Evolutionary conservation across 2,329 filamentous ascomycete genomes (phyloP), one percentile per base, ranked within the genome.

Genomic region (Colletotrichum abscissum): DNA sequence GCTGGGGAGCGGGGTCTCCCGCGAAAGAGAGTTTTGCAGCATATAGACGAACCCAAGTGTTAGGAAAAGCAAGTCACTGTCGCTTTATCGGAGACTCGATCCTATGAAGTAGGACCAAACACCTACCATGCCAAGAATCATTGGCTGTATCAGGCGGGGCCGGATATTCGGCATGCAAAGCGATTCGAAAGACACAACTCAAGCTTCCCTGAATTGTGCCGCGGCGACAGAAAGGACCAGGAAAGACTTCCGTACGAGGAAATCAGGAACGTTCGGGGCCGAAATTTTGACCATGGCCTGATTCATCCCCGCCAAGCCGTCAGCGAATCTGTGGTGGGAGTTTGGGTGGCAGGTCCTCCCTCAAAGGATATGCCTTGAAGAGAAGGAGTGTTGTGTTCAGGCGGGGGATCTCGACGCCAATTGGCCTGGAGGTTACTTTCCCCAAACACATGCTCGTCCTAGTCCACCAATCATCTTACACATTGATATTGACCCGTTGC

Each of bases 381-480:
- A 46, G 22, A 62, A 55, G 16, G 46, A 16, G 12, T 54, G 46
- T n/a, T 28, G 67, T 38, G 38, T 19, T 42, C 38, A 33, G 68
- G 30, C 49, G 57, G 63, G 57, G 69, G 33, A 12, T 42, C 11
- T 38, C 8, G 49, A 6, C 24, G 71, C 46, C 56, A 24, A 62
- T 66, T 66, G 56, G 71, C 56, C 30, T 62, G 33, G 28, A 62
- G 28, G 62, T 57, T 19, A 19, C 14, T 38, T 26, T 22, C 49
- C 49, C 56, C 28, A 8, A 35, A 63, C 49, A 33, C 19, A 5
- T 33, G 14, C 9, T 11, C 33, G 26, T 54, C 2, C 28, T n/a
- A 24, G 62, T 71, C 67, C 71, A 73, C 59, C 71, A 73, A 70
- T 73, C 71, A 73, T 70, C 46, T 62, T 52, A 66, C 49, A 71